phyloP scores from a whole-genome alignment of 768 basidiomycete species.

The Hysterangium stoloniferum region DNA sequence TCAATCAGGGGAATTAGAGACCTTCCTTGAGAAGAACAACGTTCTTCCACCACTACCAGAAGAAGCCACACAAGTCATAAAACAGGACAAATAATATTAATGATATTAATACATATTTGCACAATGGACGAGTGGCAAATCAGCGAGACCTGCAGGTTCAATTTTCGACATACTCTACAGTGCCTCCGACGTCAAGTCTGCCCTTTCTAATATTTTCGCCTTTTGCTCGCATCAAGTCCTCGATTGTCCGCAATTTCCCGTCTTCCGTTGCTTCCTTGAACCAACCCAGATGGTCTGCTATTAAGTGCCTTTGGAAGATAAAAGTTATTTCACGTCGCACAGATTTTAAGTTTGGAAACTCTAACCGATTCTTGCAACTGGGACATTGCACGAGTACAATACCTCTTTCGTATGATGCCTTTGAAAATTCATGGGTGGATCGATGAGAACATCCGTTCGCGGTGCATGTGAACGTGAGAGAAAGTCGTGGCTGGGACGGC shows the following conservation, averaged over 20 bases:
- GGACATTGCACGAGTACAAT: slow-evolving; percentile 92
- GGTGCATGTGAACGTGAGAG: slow-evolving; percentile 83
- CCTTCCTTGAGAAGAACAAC: slow-evolving; percentile 61
- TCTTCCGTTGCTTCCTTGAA: slow-evolving; percentile 72
- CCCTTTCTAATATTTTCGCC: slow-evolving; percentile 69
- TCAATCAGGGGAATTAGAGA: slow-evolving; percentile 88
- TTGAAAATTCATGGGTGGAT: slow-evolving; percentile 84
- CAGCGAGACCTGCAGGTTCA: too few relatives aligned
- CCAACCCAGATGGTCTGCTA: slow-evolving; percentile 89
- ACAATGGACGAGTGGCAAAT: neutral
- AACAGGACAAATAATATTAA: too few relatives aligned
- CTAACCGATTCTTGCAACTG: slow-evolving; percentile 78
- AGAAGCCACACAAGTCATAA: slow-evolving; percentile 13
- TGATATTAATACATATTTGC: too few relatives aligned
- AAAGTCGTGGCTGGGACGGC: slow-evolving; percentile 51
- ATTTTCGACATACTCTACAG: slow-evolving; percentile 40
- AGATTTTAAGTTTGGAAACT: slow-evolving; percentile 8
- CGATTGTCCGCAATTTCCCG: slow-evolving; percentile 69
- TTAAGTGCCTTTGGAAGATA: slow-evolving; percentile 51
- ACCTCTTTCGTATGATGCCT: slow-evolving; percentile 76
- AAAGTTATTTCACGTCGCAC: too few relatives aligned
- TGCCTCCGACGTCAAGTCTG: slow-evolving; percentile 39
- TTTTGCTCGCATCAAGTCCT: slow-evolving; percentile 68
- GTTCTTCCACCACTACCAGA: slow-evolving; percentile 48
- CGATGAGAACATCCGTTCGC: slow-evolving; percentile 64